Conservation (phyloP, 2,329 filamentous ascomycete genomes). For the Aspergillus cejpii region DNA sequence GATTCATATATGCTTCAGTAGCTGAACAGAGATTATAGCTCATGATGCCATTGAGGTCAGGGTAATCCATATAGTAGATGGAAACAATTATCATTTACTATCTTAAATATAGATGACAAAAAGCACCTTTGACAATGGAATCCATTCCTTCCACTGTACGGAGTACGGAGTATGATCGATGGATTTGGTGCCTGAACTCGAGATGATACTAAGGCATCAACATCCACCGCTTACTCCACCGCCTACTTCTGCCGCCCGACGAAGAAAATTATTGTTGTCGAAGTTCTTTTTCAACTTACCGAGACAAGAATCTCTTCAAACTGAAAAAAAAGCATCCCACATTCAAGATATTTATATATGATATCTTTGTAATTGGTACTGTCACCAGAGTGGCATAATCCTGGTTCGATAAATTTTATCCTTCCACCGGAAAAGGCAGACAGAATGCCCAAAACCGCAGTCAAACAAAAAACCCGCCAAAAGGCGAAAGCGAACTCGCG, state of each 20-base stretch:
- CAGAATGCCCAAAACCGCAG: constrained; percentile 24
- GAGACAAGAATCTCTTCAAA: neutral
- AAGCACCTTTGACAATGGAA: no score
- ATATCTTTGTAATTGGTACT: neutral
- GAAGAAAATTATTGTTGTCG: constrained; percentile 30
- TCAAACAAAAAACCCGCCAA: constrained; percentile 30
- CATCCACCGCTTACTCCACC: constrained; percentile 23
- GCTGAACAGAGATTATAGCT: neutral
- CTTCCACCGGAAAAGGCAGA: neutral
- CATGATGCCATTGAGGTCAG: neutral
- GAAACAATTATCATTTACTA: no score
- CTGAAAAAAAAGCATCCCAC: neutral
- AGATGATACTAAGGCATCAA: constrained; percentile 6
- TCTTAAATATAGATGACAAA: no score
- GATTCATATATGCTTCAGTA: neutral
- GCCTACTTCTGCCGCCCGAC: constrained; percentile 25
- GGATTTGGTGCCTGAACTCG: neutral
- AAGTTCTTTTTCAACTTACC: neutral
- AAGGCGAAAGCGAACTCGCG: constrained; percentile 16
- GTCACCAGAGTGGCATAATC: no score
- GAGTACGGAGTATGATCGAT: no score
- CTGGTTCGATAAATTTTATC: no score
- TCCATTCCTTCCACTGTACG: no score
- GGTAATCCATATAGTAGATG: neutral
- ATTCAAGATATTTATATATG: neutral